Evolutionary conservation across 306 rosid species (phyloP).

Genomic region (Sindora glabra): DNA sequence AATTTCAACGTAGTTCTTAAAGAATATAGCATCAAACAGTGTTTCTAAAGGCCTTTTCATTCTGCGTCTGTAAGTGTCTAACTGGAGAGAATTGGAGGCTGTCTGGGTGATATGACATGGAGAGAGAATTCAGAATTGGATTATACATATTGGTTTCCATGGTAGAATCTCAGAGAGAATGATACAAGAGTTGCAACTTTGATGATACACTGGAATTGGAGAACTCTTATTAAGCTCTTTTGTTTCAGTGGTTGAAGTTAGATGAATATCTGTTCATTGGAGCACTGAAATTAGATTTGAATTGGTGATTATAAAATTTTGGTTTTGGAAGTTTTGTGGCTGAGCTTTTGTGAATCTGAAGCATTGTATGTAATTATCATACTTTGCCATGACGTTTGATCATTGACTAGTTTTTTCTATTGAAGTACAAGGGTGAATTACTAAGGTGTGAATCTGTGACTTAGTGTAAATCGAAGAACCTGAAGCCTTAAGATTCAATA

Average conservation of each 20-base stretch:
- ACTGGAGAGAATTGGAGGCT: neutral
- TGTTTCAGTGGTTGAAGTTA: constrained; percentile 26
- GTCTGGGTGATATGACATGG: no score
- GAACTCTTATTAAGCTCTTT: constrained; percentile 6
- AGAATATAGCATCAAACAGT: neutral
- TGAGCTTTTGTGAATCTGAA: constrained; percentile 16
- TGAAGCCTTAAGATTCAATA: constrained; percentile 4
- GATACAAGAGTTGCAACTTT: constrained; percentile 8
- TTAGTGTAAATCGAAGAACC: constrained; percentile 17
- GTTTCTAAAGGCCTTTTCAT: no score
- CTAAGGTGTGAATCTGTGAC: constrained; percentile 24
- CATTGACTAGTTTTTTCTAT: constrained; percentile 10
- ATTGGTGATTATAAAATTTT: constrained; percentile 26
- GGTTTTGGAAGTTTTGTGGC: constrained; percentile 16
- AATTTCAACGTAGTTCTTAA: neutral
- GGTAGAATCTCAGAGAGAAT: constrained; percentile 6
- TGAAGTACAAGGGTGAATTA: no score
- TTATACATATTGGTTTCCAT: neutral
- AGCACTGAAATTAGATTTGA: constrained; percentile 22
- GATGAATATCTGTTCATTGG: constrained; percentile 17
- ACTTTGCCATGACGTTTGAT: constrained; percentile 22
- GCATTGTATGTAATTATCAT: constrained; percentile 30
- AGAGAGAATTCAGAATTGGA: neutral
- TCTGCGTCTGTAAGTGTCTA: no score
- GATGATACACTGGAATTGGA: constrained; percentile 18